Evolutionary conservation across 2,329 filamentous ascomycete species (phyloP), one percentile per base, ranked within the genome.

Genomic region (Ophiocordyceps sinensis): DNA sequence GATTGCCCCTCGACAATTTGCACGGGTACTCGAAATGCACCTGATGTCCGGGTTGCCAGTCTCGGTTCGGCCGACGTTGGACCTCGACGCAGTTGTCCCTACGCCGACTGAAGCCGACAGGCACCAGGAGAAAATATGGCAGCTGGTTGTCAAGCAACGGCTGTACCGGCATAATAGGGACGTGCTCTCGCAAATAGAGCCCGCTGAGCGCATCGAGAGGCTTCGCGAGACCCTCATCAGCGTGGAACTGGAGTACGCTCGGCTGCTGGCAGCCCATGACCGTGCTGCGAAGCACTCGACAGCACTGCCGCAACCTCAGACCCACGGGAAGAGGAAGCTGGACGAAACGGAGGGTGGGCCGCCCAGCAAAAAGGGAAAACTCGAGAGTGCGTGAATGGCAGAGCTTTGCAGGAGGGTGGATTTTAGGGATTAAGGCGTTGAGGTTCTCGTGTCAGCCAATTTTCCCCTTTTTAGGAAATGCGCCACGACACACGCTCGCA

Each of bases 161-260:
- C 65, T 93, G 4, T 87, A 84, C 55, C 70, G 74, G 36, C 82
- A 86, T 51, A 89, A 91, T 53, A 72, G 71, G 43, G 80, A 88
- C 49, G 61, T 73, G 3, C 67, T 93, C 12, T 71, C 74, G 31
- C 79, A 88, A 58, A 62, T 89, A 34, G 82, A 85, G 41, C 64
- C 66, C 5, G 57, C 63, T 0, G 83, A 89, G 57, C 71, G 82
- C 30, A 74, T 82, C 8, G 73, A 83, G 43, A 85, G 82, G 65
- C 65, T 93, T 4, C 74, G 84, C 39, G 73, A 82, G 49, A 81
- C 80, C 0, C 63, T 87, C 19, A 65, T 70, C 14, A 73, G 72
- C 38, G 80, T 89, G 14, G 75, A 83, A 52, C 71, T 77, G 39
- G 83, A 86, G 49, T 89, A 87, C 57, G 73, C 73, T n/a, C 69